Percentiles rank a stretch among this genome's conserved stretches.
Evolutionary conservation across 768 basidiomycete species (phyloP).

Genomic region (Chalciporus pseudorubinellus): DNA sequence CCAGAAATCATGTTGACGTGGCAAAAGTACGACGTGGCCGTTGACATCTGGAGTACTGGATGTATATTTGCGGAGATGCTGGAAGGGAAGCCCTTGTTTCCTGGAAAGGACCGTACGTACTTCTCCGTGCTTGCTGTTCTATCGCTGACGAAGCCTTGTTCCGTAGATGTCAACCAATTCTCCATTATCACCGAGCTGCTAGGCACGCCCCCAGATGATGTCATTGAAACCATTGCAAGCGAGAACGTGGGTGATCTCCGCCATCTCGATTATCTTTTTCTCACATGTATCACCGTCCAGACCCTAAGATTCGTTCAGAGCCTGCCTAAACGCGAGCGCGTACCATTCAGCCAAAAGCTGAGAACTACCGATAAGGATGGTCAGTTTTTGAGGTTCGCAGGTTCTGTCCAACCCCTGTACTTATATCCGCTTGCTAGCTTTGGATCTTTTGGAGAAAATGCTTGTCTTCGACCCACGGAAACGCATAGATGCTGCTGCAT

Average conservation of each 20-base stretch:
- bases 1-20: conserved; percentile 99
- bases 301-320: conserved; percentile 99
- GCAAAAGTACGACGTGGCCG: conserved; percentile 99
- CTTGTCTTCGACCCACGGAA: conserved; percentile 97
- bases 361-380: conserved; percentile 83
- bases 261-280: conserved; percentile 3
- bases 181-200: conserved; percentile 98
- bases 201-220: conserved; percentile 99
- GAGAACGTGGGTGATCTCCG: conserved; percentile 72
- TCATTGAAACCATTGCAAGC: conserved; percentile 97
- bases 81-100: conserved; percentile 97
- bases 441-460: conserved; percentile 98
- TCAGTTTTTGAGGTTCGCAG: conserved; percentile 33
- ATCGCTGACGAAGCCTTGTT: conserved; percentile 9
- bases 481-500: conserved; percentile 90
- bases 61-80: conserved; percentile 99
- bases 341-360: conserved; percentile 94
- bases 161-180: conserved; percentile 95
- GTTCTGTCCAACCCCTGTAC: background rate
- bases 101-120: conserved; percentile 96
- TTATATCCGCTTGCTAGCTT: conserved; percentile 47
- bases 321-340: conserved; percentile 91
- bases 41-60: conserved; percentile 99
- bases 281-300: conserved; percentile 40
- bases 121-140: conserved; percentile 9